Conservation (phyloP, 345 rosid species). For the Sonneratia alba region DNA sequence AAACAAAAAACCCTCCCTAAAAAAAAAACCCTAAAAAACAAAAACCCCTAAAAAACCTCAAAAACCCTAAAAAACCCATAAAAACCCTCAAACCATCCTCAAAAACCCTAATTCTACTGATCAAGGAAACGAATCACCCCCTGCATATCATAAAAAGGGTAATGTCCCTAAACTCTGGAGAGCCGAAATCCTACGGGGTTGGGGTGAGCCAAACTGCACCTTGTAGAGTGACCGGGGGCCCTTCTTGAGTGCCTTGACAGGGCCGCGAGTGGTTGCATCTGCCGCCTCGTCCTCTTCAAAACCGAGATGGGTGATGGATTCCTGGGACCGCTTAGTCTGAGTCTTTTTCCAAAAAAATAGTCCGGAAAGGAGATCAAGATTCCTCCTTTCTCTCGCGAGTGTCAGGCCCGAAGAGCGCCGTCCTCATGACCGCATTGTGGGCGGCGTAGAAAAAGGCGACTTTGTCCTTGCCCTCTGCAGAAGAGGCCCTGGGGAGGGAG, state of each 20-base stretch:
- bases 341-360: conserved; percentile 77
- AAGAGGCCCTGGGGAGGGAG: background rate
- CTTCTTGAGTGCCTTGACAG: conserved; percentile 30
- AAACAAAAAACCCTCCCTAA: too few species aligned
- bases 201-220: conserved; percentile 24
- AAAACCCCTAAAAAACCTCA: too few species aligned
- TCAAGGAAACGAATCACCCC: too few species aligned
- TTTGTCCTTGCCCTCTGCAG: conserved; percentile 55
- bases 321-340: conserved; percentile 63
- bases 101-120: too few species aligned
- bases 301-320: conserved; percentile 56
- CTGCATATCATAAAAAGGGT: too few species aligned
- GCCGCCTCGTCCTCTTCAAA: conserved; percentile 40
- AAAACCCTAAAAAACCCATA: too few species aligned
- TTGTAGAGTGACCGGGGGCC: conserved; percentile 79
- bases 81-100: too few species aligned
- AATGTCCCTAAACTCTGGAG: too few species aligned
- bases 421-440: conserved; percentile 50
- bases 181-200: too few species aligned
- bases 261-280: conserved; percentile 32
- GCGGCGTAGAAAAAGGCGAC: conserved; percentile 34
- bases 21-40: too few species aligned
- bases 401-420: conserved; percentile 69
- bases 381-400: conserved; percentile 69
- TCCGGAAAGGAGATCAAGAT: conserved; percentile 23